Evolutionary conservation across 1,139 yeast genomes (phyloP), one percentile per base, ranked within the genome.

Genomic region (Nakaseomyces sp.): DNA sequence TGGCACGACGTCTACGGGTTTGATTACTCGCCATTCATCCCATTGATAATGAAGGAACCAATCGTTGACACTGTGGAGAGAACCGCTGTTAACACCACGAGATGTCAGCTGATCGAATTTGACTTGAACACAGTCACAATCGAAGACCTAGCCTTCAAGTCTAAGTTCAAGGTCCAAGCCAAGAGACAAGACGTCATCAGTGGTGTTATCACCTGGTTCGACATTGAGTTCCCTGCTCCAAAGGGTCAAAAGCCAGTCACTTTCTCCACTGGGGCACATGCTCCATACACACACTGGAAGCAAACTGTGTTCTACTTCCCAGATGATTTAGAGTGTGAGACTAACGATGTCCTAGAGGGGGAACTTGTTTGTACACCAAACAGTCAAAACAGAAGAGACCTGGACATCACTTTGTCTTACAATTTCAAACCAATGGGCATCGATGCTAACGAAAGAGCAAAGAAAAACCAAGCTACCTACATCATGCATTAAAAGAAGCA

Each of bases 1-100:
- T 91, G 99, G 99, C 88, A 85, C 64, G 89, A 89, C 60, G 96
- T 91, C 29, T 91, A 91, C 58, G 98, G 99, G 7, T 91, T 91
- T 61, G 96, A 93, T 65, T 91, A 86, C 69, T 72, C 93, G 41
- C 81, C 81, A 30, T 76, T 78, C 57, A 69, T 74, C 51, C 76
- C 81, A 44, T 68, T 82, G 46, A 94, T 95, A 43, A 82, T 87
- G 82, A 76, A 79, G 45, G 98, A 93, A 65, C 98, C 98, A 25
- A 74, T 91, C 55, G 97, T 91, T 41, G 98, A 91, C 62, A 83
- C 83, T 19, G 97, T 93, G 47, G 89, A 91, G 53, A 76, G 83
- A 63, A 72, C 74, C 50, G 70, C 88, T n/a, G 83, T 89, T 46
- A 73, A 75, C 31, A 86, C 96, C 38, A 74, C 81, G 30, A 76